Evolutionary conservation across 2,329 filamentous ascomycete genomes (phyloP).

Genomic region (Verticillium nonalfalfae): DNA sequence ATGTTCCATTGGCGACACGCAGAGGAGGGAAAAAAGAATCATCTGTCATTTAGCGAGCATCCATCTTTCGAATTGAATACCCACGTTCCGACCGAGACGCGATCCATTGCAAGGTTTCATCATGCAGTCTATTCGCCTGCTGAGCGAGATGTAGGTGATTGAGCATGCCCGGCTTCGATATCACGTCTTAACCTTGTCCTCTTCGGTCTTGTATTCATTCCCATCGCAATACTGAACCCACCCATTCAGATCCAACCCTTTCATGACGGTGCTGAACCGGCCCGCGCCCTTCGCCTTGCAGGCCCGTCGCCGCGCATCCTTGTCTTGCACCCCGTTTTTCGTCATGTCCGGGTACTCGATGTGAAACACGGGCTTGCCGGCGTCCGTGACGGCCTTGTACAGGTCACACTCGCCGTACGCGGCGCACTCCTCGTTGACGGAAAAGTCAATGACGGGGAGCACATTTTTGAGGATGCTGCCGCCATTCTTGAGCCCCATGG

Average conservation of each 20-base stretch:
- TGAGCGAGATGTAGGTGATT: too few species aligned
- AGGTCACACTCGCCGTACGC: conserved; percentile 52
- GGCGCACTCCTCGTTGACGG: conserved; percentile 65
- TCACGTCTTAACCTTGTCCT: not conserved
- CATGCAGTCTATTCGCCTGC: too few species aligned
- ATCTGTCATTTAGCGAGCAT: not conserved
- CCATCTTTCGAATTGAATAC: not conserved
- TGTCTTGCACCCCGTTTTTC: conserved; percentile 21
- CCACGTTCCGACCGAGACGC: not conserved
- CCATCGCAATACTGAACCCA: conserved; percentile 53
- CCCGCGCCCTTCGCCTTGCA: conserved; percentile 39
- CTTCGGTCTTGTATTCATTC: not conserved
- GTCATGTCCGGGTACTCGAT: conserved; percentile 61
- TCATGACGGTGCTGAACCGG: conserved; percentile 58
- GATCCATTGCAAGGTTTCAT: too few species aligned
- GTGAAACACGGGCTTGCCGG: conserved; percentile 63
- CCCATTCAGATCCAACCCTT: conserved; percentile 56
- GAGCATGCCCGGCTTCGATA: too few species aligned
- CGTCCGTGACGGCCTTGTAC: conserved; percentile 51
- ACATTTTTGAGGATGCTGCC: conserved; percentile 47
- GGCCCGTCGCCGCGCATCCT: conserved; percentile 25
- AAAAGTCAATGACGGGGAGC: conserved; percentile 51
- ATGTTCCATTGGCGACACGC: not conserved
- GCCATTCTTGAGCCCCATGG: conserved; percentile 64
- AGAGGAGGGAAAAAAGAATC: not conserved